phyloP scores from a whole-genome alignment of 352 stramenopile genomes.

The Globisporangium megalacanthum region DNA sequence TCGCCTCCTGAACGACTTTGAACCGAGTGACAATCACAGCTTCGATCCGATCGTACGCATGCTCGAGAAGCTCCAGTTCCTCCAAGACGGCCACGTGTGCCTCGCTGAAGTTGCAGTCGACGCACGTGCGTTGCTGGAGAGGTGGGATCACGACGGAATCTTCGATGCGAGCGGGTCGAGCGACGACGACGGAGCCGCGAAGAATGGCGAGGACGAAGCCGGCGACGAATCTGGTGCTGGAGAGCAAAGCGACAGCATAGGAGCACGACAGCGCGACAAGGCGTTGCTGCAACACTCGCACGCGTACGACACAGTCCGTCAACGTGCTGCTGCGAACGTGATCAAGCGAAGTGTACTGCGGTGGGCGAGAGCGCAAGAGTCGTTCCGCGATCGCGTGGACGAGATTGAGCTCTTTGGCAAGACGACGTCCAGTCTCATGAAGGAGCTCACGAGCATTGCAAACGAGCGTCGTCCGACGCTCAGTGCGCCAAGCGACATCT shows the following conservation, averaged over 20 bases:
- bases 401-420: constrained; percentile 61
- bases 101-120: constrained; percentile 50
- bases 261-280: constrained; percentile 8
- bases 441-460: constrained; percentile 30
- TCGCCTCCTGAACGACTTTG: constrained; percentile 36
- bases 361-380: constrained; percentile 44
- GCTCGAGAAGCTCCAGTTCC: constrained; percentile 44
- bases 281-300: constrained; percentile 33
- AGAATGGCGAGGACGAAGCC: constrained; percentile 20
- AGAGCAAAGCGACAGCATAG: not conserved
- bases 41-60: constrained; percentile 43
- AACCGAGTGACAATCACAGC: constrained; percentile 34
- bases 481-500: constrained; percentile 23
- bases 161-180: constrained; percentile 32
- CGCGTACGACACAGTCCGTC: constrained; percentile 46
- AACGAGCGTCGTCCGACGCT: constrained; percentile 2
- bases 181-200: constrained; percentile 25
- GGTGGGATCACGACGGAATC: constrained; percentile 44
- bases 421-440: constrained; percentile 42
- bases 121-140: constrained; percentile 36
- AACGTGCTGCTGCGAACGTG: constrained; percentile 45
- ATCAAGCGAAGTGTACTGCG: constrained; percentile 56
- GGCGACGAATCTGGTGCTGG: not conserved
- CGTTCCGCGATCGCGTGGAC: constrained; percentile 48
- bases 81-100: constrained; percentile 52